phyloP scores from a whole-genome alignment of 208 protist species.

The Acanthamoeba polyphaga region DNA sequence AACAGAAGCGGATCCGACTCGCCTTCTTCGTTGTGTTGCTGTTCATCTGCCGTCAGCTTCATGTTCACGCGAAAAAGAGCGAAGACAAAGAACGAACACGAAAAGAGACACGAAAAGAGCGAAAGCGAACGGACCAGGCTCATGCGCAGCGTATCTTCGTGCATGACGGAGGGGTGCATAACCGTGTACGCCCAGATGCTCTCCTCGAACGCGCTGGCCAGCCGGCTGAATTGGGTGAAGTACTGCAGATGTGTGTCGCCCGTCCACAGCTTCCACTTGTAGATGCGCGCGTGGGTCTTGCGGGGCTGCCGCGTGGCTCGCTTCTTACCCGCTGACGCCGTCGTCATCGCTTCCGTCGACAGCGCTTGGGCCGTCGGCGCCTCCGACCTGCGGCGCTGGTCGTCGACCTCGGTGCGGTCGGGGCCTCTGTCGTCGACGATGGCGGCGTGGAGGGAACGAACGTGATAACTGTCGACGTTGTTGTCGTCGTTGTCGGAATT shows the following conservation, averaged over 20 bases:
- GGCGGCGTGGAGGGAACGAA: too few species aligned
- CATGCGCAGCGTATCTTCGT: neutral
- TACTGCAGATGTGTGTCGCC: slow-evolving; percentile 24
- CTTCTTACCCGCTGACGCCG: neutral
- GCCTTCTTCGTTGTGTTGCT: neutral
- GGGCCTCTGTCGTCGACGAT: neutral
- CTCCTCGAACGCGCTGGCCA: neutral
- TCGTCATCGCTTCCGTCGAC: neutral
- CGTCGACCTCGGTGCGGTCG: neutral
- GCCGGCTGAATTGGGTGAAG: slow-evolving; percentile 13
- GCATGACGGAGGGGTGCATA: slow-evolving; percentile 6
- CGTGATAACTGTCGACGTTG: too few species aligned
- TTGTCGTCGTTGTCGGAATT: too few species aligned
- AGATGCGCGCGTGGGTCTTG: neutral
- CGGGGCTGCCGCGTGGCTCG: neutral
- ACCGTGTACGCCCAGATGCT: slow-evolving; percentile 12
- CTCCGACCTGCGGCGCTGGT: neutral
- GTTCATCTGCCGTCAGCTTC: neutral
- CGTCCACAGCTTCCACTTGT: slow-evolving; percentile 51
- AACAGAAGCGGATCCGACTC: neutral
- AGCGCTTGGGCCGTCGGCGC: neutral
- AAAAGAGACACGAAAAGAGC: neutral
- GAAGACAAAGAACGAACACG: neutral
- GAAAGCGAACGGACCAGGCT: neutral
- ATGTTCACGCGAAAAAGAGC: too few species aligned